Base-by-base conservation (phyloP, 495 filamentous ascomycete genomes). In the Paragyromitra xinjiangensis region DNA sequence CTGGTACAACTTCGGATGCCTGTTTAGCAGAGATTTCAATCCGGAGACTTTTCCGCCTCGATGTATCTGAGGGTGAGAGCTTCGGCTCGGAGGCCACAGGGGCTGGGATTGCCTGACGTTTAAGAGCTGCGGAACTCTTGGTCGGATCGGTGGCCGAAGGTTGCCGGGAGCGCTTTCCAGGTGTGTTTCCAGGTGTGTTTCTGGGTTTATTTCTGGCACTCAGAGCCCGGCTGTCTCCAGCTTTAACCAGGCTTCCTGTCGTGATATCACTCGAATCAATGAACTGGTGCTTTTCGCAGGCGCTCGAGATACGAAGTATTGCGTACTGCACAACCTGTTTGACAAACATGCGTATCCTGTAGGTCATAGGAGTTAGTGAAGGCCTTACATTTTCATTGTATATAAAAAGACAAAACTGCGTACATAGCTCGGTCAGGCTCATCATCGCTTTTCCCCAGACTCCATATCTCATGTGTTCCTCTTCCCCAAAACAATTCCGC, bases 311-410 rank as follows among this genome's bases (percentile, higher is more conserved):
- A 9, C 2, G 22, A 24, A 9, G 11, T 12, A 24, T 14, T 5
- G 22, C 53, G 12, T 56, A 29, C 26, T 56, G 8, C 53, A 56
- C 53, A 12, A 37, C 8, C 22, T 14, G 6, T 22, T 22, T 65
- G 1, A 65, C 24, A 65, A 65, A 65, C 42, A 12, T 6, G 0
- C 63, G 22, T 14, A 65, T 65, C 19, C 63, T 65, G 19, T 2
- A 8, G 8, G 16, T 56, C 24, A 9, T 7, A 29, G n/a, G 29
- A 34, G 29, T 34, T 3, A 34, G 29, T 34, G 29, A 34, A 34
- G 29, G 29, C 29, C 4, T 48, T 12, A 9, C 0, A 12, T 48
- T 48, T 4, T 12, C 0, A 11, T 48, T 48, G 16, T 16, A 16
- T 26, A 48, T 26, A 4, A 5, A 8, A 56, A 12, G 9, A 11